A percentile compares a stretch with the other conserved stretches of the same genome.
Conservation (phyloP, 2,329 filamentous ascomycete genomes). For the Penicillium oxalicum region DNA sequence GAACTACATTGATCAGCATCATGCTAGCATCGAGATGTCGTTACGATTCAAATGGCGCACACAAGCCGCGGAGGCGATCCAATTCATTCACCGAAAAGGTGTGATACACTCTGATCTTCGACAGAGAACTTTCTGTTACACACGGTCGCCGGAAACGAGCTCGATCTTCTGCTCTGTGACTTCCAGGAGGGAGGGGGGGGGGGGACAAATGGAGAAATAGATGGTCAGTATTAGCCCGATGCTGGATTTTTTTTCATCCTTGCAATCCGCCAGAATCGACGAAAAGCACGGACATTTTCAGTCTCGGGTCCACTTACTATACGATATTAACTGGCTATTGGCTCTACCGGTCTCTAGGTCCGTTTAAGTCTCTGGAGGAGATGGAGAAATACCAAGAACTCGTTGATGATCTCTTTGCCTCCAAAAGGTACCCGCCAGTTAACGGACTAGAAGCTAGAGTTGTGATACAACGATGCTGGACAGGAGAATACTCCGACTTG, state of each 20-base stretch:
- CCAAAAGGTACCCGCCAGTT: conserved; percentile 5
- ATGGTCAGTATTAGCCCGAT: neutral
- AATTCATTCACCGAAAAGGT: conserved; percentile 25
- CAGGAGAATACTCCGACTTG: neutral
- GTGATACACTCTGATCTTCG: conserved; percentile 33
- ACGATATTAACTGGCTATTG: conserved; percentile 16
- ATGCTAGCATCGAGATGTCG: conserved; percentile 15
- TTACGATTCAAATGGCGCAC: conserved; percentile 23
- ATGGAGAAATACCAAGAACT: conserved; percentile 2
- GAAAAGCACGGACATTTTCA: conserved; percentile 13
- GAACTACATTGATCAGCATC: conserved; percentile 12
- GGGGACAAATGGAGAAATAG: conserved; percentile 12
- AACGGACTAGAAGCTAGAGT: conserved; percentile 4
- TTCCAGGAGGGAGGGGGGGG: no score
- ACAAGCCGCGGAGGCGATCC: conserved; percentile 26
- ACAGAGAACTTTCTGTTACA: conserved; percentile 29
- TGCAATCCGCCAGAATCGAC: conserved; percentile 10
- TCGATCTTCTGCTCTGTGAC: conserved; percentile 30
- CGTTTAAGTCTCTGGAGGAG: conserved; percentile 6
- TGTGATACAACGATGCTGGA: conserved; percentile 1
- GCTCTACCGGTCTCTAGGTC: conserved; percentile 5
- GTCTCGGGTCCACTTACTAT: conserved; percentile 13
- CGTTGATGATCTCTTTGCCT: conserved; percentile 4
- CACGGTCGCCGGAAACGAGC: conserved; percentile 13
- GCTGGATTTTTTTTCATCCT: neutral